Evolutionary conservation across 2,329 filamentous ascomycete species (phyloP).

Genomic region (Aspergillus ruber): DNA sequence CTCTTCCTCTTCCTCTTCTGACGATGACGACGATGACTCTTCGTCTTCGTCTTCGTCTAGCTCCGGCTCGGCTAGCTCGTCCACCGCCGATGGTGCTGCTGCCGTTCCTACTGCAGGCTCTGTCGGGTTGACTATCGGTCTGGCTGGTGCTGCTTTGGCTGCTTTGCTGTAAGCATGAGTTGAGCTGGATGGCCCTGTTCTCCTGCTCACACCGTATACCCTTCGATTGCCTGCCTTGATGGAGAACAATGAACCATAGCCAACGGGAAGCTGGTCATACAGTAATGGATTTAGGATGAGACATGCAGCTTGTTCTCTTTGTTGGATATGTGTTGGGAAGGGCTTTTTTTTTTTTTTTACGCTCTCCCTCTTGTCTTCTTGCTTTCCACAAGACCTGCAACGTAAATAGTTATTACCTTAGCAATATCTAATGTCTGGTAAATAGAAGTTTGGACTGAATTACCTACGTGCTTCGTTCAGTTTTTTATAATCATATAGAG

Average conservation of each 20-base stretch:
- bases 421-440: neutral
- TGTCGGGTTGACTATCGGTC: constrained; percentile 28
- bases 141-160: constrained; percentile 38
- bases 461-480: too few species aligned
- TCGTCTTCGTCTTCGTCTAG: constrained; percentile 10
- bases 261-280: neutral
- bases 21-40: constrained; percentile 14
- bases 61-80: constrained; percentile 10
- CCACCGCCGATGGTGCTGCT: constrained; percentile 24
- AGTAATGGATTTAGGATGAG: neutral
- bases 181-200: neutral
- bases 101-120: constrained; percentile 33
- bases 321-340: constrained; percentile 8
- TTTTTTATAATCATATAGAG: too few species aligned
- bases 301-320: constrained; percentile 2
- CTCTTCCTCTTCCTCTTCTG: constrained; percentile 12
- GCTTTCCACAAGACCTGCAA: neutral
- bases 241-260: neutral
- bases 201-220: neutral
- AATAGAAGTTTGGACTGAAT: neutral
- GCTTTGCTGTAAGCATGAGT: constrained; percentile 33
- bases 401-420: neutral
- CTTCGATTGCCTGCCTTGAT: neutral
- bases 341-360: neutral
- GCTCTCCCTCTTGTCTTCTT: neutral